Evolutionary conservation across 805 yeast species (phyloP), one percentile per base, ranked within the genome.

Genomic region (Millerago galiae): DNA sequence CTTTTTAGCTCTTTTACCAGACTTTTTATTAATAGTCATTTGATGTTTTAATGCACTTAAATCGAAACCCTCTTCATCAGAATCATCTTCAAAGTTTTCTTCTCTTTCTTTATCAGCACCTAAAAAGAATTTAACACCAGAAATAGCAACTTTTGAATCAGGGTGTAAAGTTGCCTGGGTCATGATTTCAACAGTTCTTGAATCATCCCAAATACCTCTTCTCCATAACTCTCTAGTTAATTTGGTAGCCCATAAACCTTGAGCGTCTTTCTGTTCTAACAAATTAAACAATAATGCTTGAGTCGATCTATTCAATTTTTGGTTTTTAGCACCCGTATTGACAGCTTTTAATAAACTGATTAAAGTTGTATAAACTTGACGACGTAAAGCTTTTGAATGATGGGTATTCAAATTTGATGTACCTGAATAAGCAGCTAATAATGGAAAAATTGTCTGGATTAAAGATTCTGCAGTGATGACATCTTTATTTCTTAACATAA

Each of bases 131-230:
- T 79, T 72, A 26, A 87, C 93, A 47, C 96, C 99, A 3, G 97
- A 84, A 42, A 83, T 69, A 7, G 95, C 83, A 37, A 93, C 93
- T 65, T 93, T 93, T 6, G 70, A 63, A 55, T 93, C 95, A 13
- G 83, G 81, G 57, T 89, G 96, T 47, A 87, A 65, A 2, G 97
- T 88, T 1, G 98, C 97, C 54, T 88, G 93, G 2, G 95, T 83
- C 98, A 93, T 90, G 56, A 93, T 79, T 63, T 93, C 99, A n/a
- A 93, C 95, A 0, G 98, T 83, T 55, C 97, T 73, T 0, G 95
- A 77, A 61, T 93, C 99, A 62, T 89, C 97, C 99, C 99, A 93
- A 45, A 93, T 85, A 58, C 95, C 95, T 60, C 98, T 76, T 68
- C 96, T 77, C 99, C 99, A 93, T 40, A 93, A 69, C 62, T 93